These are phyloP conservation scores for Ilex aquifolium DNA, from an alignment of 257 asterid genomes.

Conservation along the genomic window DNA sequence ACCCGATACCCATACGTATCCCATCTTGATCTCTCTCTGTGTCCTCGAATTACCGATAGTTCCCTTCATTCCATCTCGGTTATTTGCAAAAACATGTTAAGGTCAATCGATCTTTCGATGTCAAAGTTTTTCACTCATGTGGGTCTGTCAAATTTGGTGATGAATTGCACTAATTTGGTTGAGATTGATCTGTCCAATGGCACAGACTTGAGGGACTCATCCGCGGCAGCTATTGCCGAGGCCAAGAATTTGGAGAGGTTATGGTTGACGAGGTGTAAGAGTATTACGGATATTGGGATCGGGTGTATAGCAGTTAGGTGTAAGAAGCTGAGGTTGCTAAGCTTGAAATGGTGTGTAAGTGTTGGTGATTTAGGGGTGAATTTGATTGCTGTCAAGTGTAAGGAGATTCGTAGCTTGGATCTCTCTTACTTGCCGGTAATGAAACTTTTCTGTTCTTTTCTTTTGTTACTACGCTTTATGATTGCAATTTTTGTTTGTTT, in stretches of 20 bases:
- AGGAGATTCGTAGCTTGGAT: constrained; percentile 68
- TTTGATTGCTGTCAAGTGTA: constrained; percentile 81
- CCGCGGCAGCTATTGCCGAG: constrained; percentile 63
- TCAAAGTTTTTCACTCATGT: constrained; percentile 51
- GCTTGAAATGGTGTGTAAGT: constrained; percentile 85
- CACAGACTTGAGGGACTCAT: constrained; percentile 58
- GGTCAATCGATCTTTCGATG: constrained; percentile 66
- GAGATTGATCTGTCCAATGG: constrained; percentile 84
- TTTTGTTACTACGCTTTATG: neutral
- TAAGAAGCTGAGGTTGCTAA: constrained; percentile 61
- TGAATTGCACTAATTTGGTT: constrained; percentile 59
- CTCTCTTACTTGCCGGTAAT: constrained; percentile 82
- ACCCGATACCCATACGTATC: constrained; percentile 42
- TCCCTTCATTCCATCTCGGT: constrained; percentile 37
- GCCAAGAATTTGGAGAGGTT: constrained; percentile 79
- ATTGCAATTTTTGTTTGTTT: neutral
- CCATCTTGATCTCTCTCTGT: constrained; percentile 62
- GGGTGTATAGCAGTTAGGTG: constrained; percentile 95
- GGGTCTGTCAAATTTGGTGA: constrained; percentile 60
- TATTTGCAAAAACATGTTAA: constrained; percentile 40
- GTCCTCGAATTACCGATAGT: constrained; percentile 60
- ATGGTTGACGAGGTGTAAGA: constrained; percentile 70
- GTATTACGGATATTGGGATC: constrained; percentile 76
- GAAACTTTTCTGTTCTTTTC: constrained; percentile 13
- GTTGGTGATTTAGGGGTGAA: constrained; percentile 91